phyloP scores from a whole-genome alignment of 306 rosid species.

The Cicer bijugum region DNA sequence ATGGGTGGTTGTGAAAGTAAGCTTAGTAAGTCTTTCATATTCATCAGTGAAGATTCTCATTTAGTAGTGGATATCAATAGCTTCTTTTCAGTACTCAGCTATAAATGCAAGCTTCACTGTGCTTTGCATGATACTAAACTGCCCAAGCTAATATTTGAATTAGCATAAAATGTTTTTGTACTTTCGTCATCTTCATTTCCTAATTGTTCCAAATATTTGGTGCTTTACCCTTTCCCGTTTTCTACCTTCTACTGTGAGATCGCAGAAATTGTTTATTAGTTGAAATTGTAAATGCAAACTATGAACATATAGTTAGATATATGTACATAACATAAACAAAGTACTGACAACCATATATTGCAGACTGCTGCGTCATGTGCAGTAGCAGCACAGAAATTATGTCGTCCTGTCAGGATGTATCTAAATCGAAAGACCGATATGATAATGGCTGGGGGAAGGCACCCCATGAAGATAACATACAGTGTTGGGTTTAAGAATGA shows the following conservation, averaged over 20 bases:
- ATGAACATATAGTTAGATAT: neutral
- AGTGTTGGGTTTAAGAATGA: conserved; percentile 79
- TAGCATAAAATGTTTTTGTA: neutral
- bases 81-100: conserved; percentile 5
- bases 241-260: neutral
- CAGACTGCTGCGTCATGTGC: conserved; percentile 89
- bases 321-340: neutral
- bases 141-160: neutral
- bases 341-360: conserved; percentile 46
- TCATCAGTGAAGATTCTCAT: conserved; percentile 3
- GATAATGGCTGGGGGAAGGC: conserved; percentile 97
- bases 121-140: conserved; percentile 2
- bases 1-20: neutral
- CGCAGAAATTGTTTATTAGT: neutral
- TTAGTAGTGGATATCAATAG: conserved; percentile 11
- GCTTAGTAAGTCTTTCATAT: neutral
- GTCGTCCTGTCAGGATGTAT: conserved; percentile 77
- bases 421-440: conserved; percentile 85
- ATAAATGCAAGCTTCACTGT: conserved; percentile 14
- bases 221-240: conserved; percentile 8
- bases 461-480: conserved; percentile 89
- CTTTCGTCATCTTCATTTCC: conserved; percentile 18
- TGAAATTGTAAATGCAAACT: neutral
- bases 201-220: conserved; percentile 9
- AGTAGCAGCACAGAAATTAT: conserved; percentile 81